These are phyloP conservation scores for Chlorella ohadii DNA, from an alignment of 139 green algal species.

Conservation along the genomic window DNA sequence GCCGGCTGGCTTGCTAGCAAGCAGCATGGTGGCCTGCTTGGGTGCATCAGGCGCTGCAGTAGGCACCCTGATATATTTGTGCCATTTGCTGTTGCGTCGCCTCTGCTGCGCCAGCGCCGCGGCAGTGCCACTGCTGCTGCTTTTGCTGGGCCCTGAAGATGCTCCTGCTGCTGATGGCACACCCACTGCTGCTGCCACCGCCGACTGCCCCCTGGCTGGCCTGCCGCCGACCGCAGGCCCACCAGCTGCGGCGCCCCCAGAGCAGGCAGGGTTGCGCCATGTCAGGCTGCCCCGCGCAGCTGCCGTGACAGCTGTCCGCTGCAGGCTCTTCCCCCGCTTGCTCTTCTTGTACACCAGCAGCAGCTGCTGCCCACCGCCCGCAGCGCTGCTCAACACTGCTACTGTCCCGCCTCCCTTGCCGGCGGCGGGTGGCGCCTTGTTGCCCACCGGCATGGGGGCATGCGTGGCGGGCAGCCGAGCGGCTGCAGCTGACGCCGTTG, in stretches of 20 bases:
- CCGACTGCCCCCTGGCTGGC: not conserved
- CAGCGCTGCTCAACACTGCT: not conserved
- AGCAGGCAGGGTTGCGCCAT: constrained; percentile 25
- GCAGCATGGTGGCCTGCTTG: not conserved
- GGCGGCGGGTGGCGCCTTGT: too few relatives aligned
- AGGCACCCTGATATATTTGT: constrained; percentile 26
- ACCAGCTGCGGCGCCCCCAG: not conserved
- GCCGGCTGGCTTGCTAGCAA: not conserved
- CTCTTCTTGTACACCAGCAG: constrained; percentile 29
- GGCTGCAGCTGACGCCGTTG: not conserved
- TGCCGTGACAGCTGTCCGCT: constrained; percentile 7
- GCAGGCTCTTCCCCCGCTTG: constrained; percentile 15
- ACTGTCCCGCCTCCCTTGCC: not conserved
- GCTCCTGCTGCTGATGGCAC: not conserved
- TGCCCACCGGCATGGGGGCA: not conserved
- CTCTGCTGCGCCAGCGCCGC: too few relatives aligned
- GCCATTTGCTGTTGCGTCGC: constrained; percentile 24
- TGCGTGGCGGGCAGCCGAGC: not conserved
- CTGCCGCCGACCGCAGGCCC: not conserved
- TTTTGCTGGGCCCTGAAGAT: too few relatives aligned
- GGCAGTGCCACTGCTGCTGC: too few relatives aligned
- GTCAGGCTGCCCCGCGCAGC: not conserved
- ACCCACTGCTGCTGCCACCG: not conserved
- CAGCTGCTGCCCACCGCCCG: constrained; percentile 10
- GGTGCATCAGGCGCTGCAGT: not conserved